Evolutionary conservation across 352 stramenopile genomes (phyloP).

Genomic region (Thalassiosira allenii): DNA sequence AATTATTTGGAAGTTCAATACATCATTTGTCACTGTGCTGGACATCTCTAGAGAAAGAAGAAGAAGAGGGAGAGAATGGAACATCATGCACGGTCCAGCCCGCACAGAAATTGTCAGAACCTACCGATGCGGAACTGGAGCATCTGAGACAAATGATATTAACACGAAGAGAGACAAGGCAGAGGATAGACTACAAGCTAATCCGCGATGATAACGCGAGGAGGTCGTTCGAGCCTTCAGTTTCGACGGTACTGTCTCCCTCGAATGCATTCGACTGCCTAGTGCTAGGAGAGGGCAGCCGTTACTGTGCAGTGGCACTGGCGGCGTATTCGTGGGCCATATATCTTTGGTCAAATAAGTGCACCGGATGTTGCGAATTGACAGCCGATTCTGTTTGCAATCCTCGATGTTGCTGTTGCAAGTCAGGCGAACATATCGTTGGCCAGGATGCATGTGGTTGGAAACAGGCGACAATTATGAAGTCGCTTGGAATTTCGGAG

Average conservation of each 20-base stretch:
- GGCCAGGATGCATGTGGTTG: constrained; percentile 75
- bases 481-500: constrained; percentile 67
- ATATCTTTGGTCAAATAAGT: constrained; percentile 73
- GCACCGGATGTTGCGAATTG: constrained; percentile 52
- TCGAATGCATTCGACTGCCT: constrained; percentile 66
- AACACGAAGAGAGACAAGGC: background rate
- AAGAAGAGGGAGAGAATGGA: background rate
- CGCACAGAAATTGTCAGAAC: background rate
- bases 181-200: background rate
- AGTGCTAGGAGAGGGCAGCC: constrained; percentile 72
- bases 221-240: constrained; percentile 35
- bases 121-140: background rate
- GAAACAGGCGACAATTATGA: constrained; percentile 74
- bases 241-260: constrained; percentile 56
- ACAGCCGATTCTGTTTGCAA: constrained; percentile 36
- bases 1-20: no score
- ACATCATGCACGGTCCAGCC: no score
- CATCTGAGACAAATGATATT: background rate
- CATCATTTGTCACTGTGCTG: no score
- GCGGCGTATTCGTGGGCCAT: constrained; percentile 86
- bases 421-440: constrained; percentile 35
- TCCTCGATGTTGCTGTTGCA: constrained; percentile 16
- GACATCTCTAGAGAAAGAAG: background rate
- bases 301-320: constrained; percentile 74
- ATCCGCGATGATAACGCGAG: background rate